Evolutionary conservation across 768 basidiomycete species (phyloP).

Genomic region (Tulasnella sp.): DNA sequence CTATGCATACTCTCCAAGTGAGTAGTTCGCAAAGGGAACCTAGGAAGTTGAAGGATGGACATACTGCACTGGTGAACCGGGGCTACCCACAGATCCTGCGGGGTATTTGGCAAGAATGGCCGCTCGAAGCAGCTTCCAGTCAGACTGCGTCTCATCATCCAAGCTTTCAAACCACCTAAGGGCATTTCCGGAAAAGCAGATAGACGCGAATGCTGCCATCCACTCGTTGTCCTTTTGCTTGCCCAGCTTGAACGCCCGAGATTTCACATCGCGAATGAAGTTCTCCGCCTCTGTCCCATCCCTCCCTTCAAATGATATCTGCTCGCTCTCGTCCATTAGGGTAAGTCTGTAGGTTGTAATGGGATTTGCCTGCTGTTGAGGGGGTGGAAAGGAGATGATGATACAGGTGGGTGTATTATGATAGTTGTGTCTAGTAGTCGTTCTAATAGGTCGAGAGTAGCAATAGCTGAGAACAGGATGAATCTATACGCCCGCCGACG

Average conservation of each 20-base stretch:
- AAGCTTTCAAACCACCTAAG: slow-evolving; percentile 17
- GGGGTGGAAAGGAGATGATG: neutral
- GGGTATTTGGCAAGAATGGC: neutral
- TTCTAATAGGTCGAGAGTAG: neutral
- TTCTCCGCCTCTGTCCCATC: slow-evolving; percentile 12
- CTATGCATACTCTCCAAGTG: neutral
- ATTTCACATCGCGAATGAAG: neutral
- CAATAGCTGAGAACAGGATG: neutral
- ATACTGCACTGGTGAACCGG: neutral
- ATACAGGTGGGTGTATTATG: neutral
- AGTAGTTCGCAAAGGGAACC: neutral
- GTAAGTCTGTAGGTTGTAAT: neutral
- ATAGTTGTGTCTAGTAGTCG: neutral
- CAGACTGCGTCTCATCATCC: neutral
- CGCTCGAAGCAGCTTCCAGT: slow-evolving; percentile 14
- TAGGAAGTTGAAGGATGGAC: neutral
- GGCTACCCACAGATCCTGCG: neutral
- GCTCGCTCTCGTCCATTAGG: neutral
- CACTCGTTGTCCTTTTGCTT: slow-evolving; percentile 10
- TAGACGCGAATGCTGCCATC: slow-evolving; percentile 24
- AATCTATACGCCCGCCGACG: neutral
- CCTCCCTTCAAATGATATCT: neutral
- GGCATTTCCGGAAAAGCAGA: slow-evolving; percentile 2
- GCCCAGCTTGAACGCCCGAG: neutral
- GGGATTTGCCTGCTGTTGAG: neutral